phyloP scores from a whole-genome alignment of 1,284 basidiomycete species.

The Microbotryum scabiosae region DNA sequence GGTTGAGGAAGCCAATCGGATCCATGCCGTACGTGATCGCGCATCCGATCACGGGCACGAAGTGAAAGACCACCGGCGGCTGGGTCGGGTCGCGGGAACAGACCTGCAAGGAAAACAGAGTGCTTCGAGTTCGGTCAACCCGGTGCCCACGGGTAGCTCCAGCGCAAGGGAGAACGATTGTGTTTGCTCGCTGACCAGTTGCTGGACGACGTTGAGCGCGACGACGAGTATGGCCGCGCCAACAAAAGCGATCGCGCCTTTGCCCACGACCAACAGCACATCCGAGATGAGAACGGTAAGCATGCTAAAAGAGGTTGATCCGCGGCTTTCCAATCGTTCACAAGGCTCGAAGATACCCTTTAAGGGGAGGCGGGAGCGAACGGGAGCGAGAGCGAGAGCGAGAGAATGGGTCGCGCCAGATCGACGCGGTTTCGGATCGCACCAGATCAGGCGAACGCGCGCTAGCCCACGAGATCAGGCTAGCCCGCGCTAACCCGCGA shows the following conservation, averaged over 20 bases:
- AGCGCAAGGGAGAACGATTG: background rate
- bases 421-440: no score
- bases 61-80: slow-evolving; percentile 71
- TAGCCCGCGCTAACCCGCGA: no score
- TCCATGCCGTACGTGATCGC: slow-evolving; percentile 66
- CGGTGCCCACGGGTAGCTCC: background rate
- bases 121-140: background rate
- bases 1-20: slow-evolving; percentile 65
- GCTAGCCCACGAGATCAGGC: no score
- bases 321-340: no score
- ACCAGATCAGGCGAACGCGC: no score
- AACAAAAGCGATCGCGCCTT: slow-evolving; percentile 2
- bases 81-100: slow-evolving; percentile 50
- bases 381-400: background rate
- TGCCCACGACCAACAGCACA: background rate
- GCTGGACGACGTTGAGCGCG: slow-evolving; percentile 53
- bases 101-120: slow-evolving; percentile 40
- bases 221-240: slow-evolving; percentile 36
- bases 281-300: background rate
- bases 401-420: background rate
- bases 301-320: no score
- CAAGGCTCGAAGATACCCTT: no score
- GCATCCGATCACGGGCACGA: slow-evolving; percentile 65
- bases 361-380: background rate
- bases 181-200: slow-evolving; percentile 45